Evolutionary conservation across 140 eudicot species (phyloP), one percentile per base, ranked within the genome.

Genomic region (Oenanthe javanica): DNA sequence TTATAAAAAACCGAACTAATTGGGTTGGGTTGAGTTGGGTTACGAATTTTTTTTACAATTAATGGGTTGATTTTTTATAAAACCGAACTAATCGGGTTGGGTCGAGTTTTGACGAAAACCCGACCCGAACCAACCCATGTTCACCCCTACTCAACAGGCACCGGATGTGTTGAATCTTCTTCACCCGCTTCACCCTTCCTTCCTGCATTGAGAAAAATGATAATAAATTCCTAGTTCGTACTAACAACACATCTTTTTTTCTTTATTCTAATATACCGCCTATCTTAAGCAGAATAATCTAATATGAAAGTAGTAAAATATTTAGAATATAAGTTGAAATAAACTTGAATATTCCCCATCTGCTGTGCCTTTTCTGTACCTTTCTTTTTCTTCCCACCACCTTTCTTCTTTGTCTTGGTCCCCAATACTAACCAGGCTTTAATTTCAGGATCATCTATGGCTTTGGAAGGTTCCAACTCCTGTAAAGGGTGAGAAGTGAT

Each of bases 361-460:
- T n/a, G n/a, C n/a, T 1, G 46, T 45, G 31, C 31, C 49, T 45
- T 19, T 18, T 45, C 49, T 19, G n/a, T 47, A 75, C 97, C 97
- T 91, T 91, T 94, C 92, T 94, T 94, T 91, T 94, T 94, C 87
- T 91, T 93, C 38, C 98, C 98, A 80, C 98, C 97, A 36, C 97
- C 97, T 73, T 91, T 93, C 93, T 93, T 93, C 87, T 93, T 93
- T 4, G 86, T 76, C 88, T 89, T 93, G 11, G 85, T 89, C 10
- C 90, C 89, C 83, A 93, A 76, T 10, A 97, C 82, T 72, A 93
- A 85, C 98, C 98, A 93, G n/a, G 89, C 87, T 84, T 93, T 94
- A 38, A 94, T 89, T 84, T 92, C 97, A n/a, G 94, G 94, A 85
- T 90, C 96, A 72, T 87, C 88, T 12, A 84, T 78, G 2, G 85